phyloP scores from a whole-genome alignment of 1,139 yeast species.

The Taphrina confusa region DNA sequence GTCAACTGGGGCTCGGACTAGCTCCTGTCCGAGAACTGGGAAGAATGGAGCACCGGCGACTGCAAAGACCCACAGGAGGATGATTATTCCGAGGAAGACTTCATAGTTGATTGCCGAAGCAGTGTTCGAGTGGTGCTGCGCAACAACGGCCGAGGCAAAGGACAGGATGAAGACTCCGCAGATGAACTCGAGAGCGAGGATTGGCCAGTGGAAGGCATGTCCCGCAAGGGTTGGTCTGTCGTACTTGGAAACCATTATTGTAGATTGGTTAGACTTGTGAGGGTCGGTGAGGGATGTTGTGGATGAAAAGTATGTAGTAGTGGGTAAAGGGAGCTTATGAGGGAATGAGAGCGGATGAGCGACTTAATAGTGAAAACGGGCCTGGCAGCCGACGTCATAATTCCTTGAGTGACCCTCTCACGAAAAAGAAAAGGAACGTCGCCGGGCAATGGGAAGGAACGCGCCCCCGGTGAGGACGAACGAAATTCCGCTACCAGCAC shows the following conservation, averaged over 20 bases:
- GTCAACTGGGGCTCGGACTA: constrained; percentile 71
- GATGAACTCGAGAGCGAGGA: constrained; percentile 72
- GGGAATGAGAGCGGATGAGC: constrained; percentile 9
- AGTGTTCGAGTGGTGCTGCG: constrained; percentile 53
- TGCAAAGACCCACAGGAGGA: constrained; percentile 75
- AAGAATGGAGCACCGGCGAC: constrained; percentile 49
- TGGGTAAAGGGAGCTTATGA: background rate
- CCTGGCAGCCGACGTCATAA: constrained; percentile 21
- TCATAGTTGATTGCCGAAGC: constrained; percentile 86
- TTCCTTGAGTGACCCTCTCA: background rate
- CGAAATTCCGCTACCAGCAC: constrained; percentile 3
- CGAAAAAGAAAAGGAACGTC: background rate
- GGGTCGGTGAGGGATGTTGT: background rate
- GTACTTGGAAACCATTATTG: constrained; percentile 34
- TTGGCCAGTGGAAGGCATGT: constrained; percentile 44
- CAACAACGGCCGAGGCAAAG: constrained; percentile 80
- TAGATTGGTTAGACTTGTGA: constrained; percentile 6
- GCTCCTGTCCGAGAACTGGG: constrained; percentile 72
- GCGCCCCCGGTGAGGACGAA: too few relatives aligned
- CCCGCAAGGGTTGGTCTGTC: constrained; percentile 34
- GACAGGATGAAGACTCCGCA: constrained; percentile 79
- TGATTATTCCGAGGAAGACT: constrained; percentile 85
- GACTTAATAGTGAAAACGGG: constrained; percentile 21
- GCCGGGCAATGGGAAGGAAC: too few relatives aligned
- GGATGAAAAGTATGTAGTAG: background rate